Conservation (phyloP, 306 rosid species). For the Cotoneaster glaucophyllus region DNA sequence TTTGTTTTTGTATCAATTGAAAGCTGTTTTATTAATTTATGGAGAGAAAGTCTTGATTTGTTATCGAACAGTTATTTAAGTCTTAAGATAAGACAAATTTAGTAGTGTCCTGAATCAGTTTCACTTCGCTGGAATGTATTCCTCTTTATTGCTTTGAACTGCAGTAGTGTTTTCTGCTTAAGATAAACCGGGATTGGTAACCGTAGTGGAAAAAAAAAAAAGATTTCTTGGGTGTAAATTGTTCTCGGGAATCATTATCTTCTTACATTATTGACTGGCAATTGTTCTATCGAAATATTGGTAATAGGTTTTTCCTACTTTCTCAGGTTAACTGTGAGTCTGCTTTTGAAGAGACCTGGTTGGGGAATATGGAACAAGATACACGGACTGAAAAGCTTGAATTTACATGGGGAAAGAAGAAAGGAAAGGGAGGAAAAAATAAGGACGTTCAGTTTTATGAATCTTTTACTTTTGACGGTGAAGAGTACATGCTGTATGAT, state of each 20-base stretch:
- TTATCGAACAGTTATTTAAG: background rate
- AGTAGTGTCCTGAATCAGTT: background rate
- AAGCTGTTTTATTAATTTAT: background rate
- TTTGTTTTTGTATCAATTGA: background rate
- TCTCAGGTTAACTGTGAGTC: conserved; percentile 3
- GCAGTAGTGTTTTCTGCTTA: background rate
- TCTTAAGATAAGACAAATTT: background rate
- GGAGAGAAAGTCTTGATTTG: background rate
- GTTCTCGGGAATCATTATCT: background rate
- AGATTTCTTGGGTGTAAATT: background rate
- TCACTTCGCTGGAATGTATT: background rate
- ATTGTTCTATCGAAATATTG: background rate
- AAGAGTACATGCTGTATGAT: conserved; percentile 54
- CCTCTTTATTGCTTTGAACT: background rate
- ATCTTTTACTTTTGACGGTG: conserved; percentile 64
- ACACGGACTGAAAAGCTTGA: conserved; percentile 27
- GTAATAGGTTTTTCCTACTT: background rate
- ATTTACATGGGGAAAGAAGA: conserved; percentile 59
- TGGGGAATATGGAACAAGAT: conserved; percentile 39
- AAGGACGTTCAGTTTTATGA: conserved; percentile 50
- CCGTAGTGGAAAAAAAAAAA: background rate
- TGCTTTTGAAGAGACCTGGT: conserved; percentile 2
- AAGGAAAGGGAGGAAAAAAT: conserved; percentile 42
- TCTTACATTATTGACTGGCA: background rate
- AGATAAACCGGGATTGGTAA: background rate